Evolutionary conservation across 129 eudicot genomes (phyloP).

Genomic region (Solidago caesia): DNA sequence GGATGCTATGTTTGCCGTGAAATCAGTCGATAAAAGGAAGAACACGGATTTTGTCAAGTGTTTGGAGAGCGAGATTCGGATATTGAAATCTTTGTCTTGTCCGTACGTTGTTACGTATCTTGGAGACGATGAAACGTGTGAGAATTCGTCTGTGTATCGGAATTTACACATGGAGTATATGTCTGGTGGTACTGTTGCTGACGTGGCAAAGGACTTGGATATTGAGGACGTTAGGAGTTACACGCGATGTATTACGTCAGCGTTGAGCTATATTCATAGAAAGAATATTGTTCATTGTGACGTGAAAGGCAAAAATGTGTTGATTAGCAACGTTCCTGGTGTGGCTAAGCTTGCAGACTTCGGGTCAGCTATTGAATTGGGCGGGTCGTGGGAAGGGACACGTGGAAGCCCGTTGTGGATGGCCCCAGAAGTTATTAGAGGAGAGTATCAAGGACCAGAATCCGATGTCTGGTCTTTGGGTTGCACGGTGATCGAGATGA

Average conservation of each 20-base stretch:
- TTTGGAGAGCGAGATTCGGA: slow-evolving; percentile 57
- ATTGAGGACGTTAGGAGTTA: slow-evolving; percentile 5
- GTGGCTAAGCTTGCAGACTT: slow-evolving; percentile 68
- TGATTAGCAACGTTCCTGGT: slow-evolving; percentile 39
- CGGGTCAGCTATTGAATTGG: slow-evolving; percentile 52
- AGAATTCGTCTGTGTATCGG: slow-evolving; percentile 33
- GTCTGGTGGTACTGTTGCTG: slow-evolving; percentile 63
- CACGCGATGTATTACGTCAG: slow-evolving; percentile 56
- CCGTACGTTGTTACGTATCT: slow-evolving; percentile 56
- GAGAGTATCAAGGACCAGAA: slow-evolving; percentile 74
- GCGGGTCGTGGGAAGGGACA: background rate
- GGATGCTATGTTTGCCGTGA: slow-evolving; percentile 55
- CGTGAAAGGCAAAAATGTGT: slow-evolving; percentile 62
- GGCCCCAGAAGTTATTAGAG: slow-evolving; percentile 82
- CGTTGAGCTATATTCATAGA: slow-evolving; percentile 52
- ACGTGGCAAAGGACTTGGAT: slow-evolving; percentile 26
- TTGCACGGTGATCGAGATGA: slow-evolving; percentile 71
- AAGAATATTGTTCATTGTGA: slow-evolving; percentile 73
- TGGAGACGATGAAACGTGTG: slow-evolving; percentile 55
- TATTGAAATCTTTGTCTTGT: slow-evolving; percentile 50
- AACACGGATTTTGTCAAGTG: slow-evolving; percentile 23
- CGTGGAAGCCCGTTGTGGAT: slow-evolving; percentile 89
- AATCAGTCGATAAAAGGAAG: slow-evolving; percentile 37
- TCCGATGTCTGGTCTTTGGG: slow-evolving; percentile 85
- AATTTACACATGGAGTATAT: slow-evolving; percentile 70